phyloP scores from a whole-genome alignment of 2,329 filamentous ascomycete species.

The Beauveria scarabaeidicola region DNA sequence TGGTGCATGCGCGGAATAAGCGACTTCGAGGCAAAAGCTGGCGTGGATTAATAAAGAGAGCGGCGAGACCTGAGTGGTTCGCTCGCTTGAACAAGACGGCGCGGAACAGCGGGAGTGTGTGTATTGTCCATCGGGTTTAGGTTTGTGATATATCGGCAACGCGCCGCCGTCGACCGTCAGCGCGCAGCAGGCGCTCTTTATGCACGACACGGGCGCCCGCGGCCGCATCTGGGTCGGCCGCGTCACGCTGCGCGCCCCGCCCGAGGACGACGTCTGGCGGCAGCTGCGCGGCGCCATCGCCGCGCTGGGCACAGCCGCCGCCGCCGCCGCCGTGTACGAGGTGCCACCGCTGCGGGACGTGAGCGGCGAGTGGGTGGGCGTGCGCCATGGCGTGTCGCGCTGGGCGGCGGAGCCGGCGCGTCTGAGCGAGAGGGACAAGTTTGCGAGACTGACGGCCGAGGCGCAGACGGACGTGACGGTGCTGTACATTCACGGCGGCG shows the following conservation, averaged over 20 bases:
- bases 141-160: no score
- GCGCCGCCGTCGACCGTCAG: constrained; percentile 5
- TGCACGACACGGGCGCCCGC: constrained; percentile 40
- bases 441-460: not conserved
- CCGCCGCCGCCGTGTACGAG: not conserved
- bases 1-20: no score
- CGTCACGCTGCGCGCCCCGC: constrained; percentile 43
- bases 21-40: no score
- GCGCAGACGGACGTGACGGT: not conserved
- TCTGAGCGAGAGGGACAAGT: constrained; percentile 3
- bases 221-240: constrained; percentile 63
- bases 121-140: not conserved
- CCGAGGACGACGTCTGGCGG: constrained; percentile 21
- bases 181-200: constrained; percentile 18
- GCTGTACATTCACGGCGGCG: constrained; percentile 9
- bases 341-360: not conserved
- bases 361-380: constrained; percentile 9
- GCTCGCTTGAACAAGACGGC: no score
- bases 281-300: not conserved
- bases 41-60: no score
- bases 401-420: not conserved
- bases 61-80: no score
- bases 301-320: not conserved
- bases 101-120: no score
- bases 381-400: not conserved